phyloP scores from a whole-genome alignment of 1,284 basidiomycete species.

The Moesziomyces sp. region DNA sequence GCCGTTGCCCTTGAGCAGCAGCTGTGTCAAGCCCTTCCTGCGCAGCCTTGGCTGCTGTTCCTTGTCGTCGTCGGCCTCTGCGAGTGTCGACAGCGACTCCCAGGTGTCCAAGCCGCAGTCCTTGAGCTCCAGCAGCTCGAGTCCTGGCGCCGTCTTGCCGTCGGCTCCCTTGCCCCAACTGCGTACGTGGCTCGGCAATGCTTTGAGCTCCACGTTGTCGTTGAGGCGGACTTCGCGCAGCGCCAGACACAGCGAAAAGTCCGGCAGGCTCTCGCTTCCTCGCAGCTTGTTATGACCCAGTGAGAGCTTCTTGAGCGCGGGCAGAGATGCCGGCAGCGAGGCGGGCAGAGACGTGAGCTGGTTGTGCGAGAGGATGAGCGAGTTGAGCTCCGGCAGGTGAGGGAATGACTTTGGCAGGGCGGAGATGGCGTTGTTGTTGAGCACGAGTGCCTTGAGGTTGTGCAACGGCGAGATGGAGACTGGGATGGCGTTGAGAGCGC shows the following conservation, averaged over 20 bases:
- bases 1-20: constrained; percentile 55
- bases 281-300: constrained; percentile 56
- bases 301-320: constrained; percentile 60
- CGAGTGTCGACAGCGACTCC: constrained; percentile 42
- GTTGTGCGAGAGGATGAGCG: constrained; percentile 64
- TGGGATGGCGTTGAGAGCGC: constrained; percentile 38
- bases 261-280: constrained; percentile 46
- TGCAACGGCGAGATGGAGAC: constrained; percentile 34
- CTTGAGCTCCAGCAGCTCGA: constrained; percentile 58
- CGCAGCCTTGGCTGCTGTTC: constrained; percentile 27
- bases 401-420: constrained; percentile 45
- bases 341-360: constrained; percentile 46
- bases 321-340: constrained; percentile 54
- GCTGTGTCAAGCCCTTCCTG: constrained; percentile 49
- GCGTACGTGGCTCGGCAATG: constrained; percentile 47
- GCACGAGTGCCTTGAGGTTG: constrained; percentile 59
- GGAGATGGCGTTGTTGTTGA: constrained; percentile 55
- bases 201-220: constrained; percentile 43
- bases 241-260: constrained; percentile 55
- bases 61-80: constrained; percentile 10
- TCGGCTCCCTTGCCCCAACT: constrained; percentile 61
- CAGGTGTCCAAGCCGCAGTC: constrained; percentile 58
- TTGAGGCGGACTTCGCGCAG: constrained; percentile 61
- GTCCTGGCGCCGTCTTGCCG: constrained; percentile 51
- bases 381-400: constrained; percentile 63